Conservation (phyloP, 495 filamentous ascomycete species). For the Xylaria telfairii region DNA sequence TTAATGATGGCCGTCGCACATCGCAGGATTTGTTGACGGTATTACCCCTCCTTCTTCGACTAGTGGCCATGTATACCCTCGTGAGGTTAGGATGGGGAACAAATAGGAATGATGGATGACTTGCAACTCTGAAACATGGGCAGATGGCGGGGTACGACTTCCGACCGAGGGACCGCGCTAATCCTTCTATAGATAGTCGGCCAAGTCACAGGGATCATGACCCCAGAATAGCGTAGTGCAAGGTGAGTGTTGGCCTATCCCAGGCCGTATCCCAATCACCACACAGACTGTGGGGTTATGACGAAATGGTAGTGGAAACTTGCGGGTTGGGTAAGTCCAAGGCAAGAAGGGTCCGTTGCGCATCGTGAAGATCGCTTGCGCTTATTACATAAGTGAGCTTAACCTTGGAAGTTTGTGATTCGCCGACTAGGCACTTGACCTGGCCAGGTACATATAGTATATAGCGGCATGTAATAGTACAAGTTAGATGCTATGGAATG, state of each 20-base stretch:
- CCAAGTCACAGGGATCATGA: constrained; percentile 1
- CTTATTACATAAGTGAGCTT: constrained; percentile 1
- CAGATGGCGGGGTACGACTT: constrained; percentile 26
- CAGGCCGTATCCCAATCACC: not conserved
- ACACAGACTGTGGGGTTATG: constrained; percentile 11
- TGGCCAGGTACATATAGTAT: not conserved
- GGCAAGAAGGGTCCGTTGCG: constrained; percentile 23
- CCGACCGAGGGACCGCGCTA: constrained; percentile 4
- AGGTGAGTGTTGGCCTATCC: not conserved
- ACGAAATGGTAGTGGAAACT: constrained; percentile 17
- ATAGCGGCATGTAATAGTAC: too few species aligned
- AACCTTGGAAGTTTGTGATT: not conserved
- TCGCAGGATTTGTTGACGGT: not conserved
- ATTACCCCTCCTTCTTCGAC: constrained; percentile 6
- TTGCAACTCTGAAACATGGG: constrained; percentile 13
- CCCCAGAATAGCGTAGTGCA: not conserved
- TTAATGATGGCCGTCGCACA: not conserved
- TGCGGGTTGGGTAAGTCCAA: constrained; percentile 21
- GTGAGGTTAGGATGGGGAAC: not conserved
- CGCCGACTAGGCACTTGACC: not conserved
- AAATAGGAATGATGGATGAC: constrained; percentile 10
- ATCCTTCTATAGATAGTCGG: not conserved
- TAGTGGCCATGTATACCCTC: not conserved
- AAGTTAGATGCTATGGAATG: too few species aligned
- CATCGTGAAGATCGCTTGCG: constrained; percentile 21